Conservation (phyloP, 164 flowering plant species). For the Tetracentron sinense region DNA sequence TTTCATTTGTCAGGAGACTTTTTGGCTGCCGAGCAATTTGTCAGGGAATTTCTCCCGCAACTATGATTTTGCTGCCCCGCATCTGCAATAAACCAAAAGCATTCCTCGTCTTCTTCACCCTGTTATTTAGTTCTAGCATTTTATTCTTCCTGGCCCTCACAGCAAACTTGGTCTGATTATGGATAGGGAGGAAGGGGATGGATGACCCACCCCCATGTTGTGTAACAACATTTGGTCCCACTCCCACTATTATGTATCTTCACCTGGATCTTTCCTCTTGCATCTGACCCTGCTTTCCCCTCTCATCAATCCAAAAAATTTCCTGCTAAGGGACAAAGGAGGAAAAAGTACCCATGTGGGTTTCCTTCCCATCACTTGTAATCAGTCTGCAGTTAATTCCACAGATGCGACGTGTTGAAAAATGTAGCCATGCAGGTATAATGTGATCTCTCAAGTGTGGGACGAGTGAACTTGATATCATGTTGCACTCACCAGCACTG, state of each 20-base stretch:
- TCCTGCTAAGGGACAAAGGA: not conserved
- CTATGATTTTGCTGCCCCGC: not conserved
- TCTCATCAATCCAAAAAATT: not conserved
- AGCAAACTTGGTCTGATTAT: not conserved
- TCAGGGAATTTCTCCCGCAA: not conserved
- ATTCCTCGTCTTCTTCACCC: not conserved
- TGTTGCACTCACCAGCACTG: too few species aligned
- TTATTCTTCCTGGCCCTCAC: not conserved
- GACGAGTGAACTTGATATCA: too few species aligned
- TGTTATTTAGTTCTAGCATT: not conserved
- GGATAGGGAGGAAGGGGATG: not conserved
- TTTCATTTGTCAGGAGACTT: too few species aligned
- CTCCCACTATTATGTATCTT: not conserved
- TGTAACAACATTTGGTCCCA: slow-evolving; percentile 3
- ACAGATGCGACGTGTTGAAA: not conserved
- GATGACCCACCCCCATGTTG: not conserved
- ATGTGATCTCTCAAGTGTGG: too few species aligned
- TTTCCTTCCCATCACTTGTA: not conserved
- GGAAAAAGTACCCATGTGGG: not conserved
- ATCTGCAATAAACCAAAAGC: not conserved
- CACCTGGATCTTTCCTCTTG: not conserved
- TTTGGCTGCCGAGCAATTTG: not conserved
- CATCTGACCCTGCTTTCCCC: not conserved
- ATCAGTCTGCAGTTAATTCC: not conserved
- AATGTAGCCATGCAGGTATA: not conserved